These are phyloP conservation scores for Phoma sp. DNA, from an alignment of 2,329 filamentous ascomycete genomes.

Conservation along the genomic window DNA sequence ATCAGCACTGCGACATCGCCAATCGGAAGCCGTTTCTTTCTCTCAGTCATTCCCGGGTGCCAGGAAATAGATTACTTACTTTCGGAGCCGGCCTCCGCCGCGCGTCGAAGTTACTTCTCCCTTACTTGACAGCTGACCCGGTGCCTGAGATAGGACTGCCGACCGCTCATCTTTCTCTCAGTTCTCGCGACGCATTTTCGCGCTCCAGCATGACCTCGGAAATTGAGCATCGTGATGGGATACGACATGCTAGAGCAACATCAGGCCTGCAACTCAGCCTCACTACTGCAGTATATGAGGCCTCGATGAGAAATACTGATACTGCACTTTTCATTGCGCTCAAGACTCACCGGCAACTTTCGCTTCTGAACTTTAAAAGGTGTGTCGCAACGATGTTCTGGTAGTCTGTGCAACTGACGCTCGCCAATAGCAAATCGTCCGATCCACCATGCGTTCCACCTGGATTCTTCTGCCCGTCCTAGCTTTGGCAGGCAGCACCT, in stretches of 20 bases:
- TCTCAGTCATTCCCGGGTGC: background rate
- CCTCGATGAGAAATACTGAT: background rate
- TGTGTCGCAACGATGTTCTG: background rate
- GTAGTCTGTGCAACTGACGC: background rate
- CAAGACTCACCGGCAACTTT: background rate
- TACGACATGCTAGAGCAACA: constrained; percentile 8
- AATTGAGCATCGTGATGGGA: background rate
- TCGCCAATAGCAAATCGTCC: background rate
- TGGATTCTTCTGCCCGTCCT: constrained; percentile 10
- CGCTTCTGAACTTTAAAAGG: background rate
- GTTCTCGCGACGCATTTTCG: background rate
- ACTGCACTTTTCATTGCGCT: background rate
- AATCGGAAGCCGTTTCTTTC: background rate
- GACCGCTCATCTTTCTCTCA: constrained; percentile 1
- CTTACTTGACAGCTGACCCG: constrained; percentile 4
- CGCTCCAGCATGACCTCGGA: constrained; percentile 2
- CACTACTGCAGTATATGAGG: constrained; percentile 4
- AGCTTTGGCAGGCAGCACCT: constrained; percentile 7
- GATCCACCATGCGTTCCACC: constrained; percentile 4
- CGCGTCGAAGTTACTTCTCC: constrained; percentile 1
- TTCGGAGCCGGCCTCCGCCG: background rate
- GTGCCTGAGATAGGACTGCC: background rate
- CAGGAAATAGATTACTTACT: background rate
- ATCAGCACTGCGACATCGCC: background rate
- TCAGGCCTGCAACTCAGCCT: background rate